Evolutionary conservation across 176 grass and related monocot genomes (phyloP).

Genomic region (bread wheat (Triticum aestivum)): IWGSC_CS_RefSeq_v2.1 NC_057813.1:46757341-46757840

Average conservation of each 20-base stretch:
- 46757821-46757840: neutral
- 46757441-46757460: conserved; percentile 31
- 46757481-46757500: conserved; percentile 36
- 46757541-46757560: conserved; percentile 18
- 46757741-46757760: neutral
- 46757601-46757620: neutral
- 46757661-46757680: neutral
- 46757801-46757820: neutral
- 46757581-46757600: conserved; percentile 19
- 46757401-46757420: conserved; percentile 48
- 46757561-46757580: neutral
- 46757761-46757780: neutral
- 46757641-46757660: neutral
- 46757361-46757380: conserved; percentile 35
- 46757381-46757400: conserved; percentile 33
- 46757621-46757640: conserved; percentile 23
- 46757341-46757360: no score
- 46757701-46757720: neutral
- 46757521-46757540: conserved; percentile 34
- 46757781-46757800: neutral
- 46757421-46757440: conserved; percentile 31
- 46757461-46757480: neutral
- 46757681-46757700: no score
- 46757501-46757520: conserved; percentile 34
- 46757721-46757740: neutral